These are phyloP conservation scores for Handroanthus guayacan DNA, from an alignment of 257 asterid species.

Conservation along the genomic window DNA sequence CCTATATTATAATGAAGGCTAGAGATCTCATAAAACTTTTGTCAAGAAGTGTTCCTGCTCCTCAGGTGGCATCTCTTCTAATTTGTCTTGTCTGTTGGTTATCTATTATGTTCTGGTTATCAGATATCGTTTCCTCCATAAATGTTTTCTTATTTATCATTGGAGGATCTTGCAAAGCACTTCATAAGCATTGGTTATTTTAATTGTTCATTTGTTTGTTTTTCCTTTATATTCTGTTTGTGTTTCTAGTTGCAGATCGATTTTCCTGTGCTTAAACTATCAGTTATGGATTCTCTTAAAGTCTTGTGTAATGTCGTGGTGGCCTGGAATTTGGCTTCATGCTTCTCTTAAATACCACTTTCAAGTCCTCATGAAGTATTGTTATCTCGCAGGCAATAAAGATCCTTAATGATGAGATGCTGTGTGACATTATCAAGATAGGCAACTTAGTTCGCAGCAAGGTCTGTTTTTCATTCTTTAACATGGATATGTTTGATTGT, in stretches of 20 bases:
- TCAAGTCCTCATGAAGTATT: constrained; percentile 12
- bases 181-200: background rate
- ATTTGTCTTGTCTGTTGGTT: background rate
- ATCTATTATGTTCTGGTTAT: background rate
- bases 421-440: constrained; percentile 75
- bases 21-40: constrained; percentile 78
- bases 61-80: constrained; percentile 54
- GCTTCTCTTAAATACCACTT: background rate
- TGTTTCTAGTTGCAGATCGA: background rate
- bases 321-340: background rate
- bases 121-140: background rate
- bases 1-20: constrained; percentile 71
- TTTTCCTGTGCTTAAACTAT: background rate
- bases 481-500: background rate
- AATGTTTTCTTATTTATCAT: background rate
- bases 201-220: background rate
- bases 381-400: constrained; percentile 64
- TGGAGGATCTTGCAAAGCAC: background rate
- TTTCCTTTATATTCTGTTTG: background rate
- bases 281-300: background rate
- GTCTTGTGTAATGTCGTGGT: constrained; percentile 3
- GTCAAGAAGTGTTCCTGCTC: constrained; percentile 86
- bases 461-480: constrained; percentile 46
- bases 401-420: constrained; percentile 83
- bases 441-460: constrained; percentile 74